These are phyloP conservation scores for Phytophthora citrophthora DNA, from an alignment of 352 stramenopile species.

Conservation along the genomic window DNA sequence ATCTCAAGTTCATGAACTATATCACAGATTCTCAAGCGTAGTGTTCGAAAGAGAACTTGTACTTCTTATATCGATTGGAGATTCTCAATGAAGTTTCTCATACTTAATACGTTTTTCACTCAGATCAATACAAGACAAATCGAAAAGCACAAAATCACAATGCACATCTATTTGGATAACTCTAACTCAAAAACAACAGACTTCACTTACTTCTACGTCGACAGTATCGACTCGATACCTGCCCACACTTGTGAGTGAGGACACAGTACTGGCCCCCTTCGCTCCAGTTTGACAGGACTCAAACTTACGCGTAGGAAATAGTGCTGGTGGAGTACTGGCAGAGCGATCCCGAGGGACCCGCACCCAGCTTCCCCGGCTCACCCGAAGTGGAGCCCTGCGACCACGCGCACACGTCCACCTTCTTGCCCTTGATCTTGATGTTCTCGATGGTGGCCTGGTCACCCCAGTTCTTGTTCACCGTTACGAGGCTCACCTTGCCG, in stretches of 20 bases:
- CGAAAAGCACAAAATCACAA: too few species aligned
- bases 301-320: constrained; percentile 17
- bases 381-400: neutral
- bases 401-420: too few species aligned
- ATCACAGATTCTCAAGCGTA: too few species aligned
- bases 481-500: neutral
- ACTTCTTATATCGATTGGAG: neutral
- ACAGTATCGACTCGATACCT: too few species aligned
- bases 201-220: too few species aligned
- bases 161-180: neutral
- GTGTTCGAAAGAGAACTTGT: too few species aligned
- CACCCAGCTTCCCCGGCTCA: constrained; percentile 13
- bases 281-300: neutral
- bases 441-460: too few species aligned
- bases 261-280: too few species aligned
- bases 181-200: neutral
- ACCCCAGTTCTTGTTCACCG: too few species aligned
- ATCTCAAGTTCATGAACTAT: too few species aligned
- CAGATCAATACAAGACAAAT: neutral
- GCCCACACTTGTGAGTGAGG: neutral
- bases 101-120: constrained; percentile 6
- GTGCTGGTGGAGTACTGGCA: constrained; percentile 34
- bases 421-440: too few species aligned
- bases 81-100: neutral
- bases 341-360: constrained; percentile 27